Percentiles rank a stretch among this genome's conserved stretches.
Evolutionary conservation across 768 basidiomycete genomes (phyloP).

Genomic region (Boletus rex-veris): DNA sequence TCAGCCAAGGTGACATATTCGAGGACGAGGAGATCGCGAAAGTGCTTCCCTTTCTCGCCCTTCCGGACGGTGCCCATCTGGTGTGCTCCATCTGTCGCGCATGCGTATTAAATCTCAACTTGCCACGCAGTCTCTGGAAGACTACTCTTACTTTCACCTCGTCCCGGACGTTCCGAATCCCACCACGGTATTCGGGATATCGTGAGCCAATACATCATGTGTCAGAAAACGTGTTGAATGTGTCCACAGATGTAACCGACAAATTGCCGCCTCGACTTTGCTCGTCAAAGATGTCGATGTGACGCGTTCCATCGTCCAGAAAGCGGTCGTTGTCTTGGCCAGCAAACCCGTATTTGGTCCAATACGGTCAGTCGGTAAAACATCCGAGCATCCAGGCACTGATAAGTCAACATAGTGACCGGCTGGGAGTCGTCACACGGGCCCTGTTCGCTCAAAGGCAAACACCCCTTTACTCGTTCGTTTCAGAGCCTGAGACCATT

Average conservation of each 20-base stretch:
- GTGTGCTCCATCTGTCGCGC: conserved; percentile 36
- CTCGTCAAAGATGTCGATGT: conserved; percentile 80
- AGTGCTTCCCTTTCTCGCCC: conserved; percentile 89
- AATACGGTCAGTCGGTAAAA: conserved; percentile 56
- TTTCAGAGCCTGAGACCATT: not conserved
- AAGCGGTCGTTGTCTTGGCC: conserved; percentile 93
- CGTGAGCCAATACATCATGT: conserved; percentile 41
- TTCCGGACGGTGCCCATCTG: conserved; percentile 96
- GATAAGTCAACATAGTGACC: conserved; percentile 57
- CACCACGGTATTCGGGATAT: conserved; percentile 92
- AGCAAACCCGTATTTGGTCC: conserved; percentile 91
- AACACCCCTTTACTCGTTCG: not conserved
- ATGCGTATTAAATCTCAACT: conserved; percentile 9
- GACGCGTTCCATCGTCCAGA: conserved; percentile 94
- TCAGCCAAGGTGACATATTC: conserved; percentile 72
- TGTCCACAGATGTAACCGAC: conserved; percentile 79
- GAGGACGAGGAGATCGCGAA: conserved; percentile 82
- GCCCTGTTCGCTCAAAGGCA: conserved; percentile 85
- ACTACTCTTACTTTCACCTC: conserved; percentile 95
- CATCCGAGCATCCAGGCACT: not conserved
- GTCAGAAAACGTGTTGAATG: not conserved
- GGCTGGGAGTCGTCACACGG: conserved; percentile 89
- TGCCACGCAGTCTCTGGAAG: conserved; percentile 47
- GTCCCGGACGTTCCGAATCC: conserved; percentile 69
- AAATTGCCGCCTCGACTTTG: conserved; percentile 78